Base-by-base conservation (phyloP, 2,329 filamentous ascomycete genomes). In the Cladophialophora exuberans region DNA sequence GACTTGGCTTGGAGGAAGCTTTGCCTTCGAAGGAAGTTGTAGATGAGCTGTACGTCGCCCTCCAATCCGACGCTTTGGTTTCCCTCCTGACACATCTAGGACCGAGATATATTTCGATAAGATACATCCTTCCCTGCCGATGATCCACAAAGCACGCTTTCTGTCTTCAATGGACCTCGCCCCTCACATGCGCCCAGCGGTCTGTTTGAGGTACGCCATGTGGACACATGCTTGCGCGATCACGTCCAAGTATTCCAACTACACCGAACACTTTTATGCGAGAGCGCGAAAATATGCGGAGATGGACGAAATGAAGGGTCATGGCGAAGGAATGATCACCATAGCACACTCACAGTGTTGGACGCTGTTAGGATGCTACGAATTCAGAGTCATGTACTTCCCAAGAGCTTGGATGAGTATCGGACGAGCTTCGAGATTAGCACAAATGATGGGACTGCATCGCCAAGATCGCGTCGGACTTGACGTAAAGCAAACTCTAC, bases 311-410 rank as follows among this genome's bases (percentile, higher is more conserved):
- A 86, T 97, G 78, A 94, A 89, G 69, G 92, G 93, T 3, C 91
- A 93, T 63, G 94, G 94, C 49, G 93, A 97, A 71, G 82, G 86
- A 62, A 88, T 95, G 69, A 88, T 97, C 62, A 93, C 88, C 1
- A 79, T 97, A 25, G 86, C 87, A 13, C 90, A 96, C 70, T 89
- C 87, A 46, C 94, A 99, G 70, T 84, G 89, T 1, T 95, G 95
- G 80, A 78, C 85, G 22, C 76, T 97, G 17, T 79, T 95, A 43
- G 83, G 86, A 4, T 85, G 83, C 0, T 97, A 96, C 66, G 94
- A 99, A 71, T 97, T 97, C 78, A 96, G 93, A 74, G 88, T 89
- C 81, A 96, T 97, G 89, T 95, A 91, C 70, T 97, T 97, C 65
- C 93, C 94, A 1, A 80, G 94, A 62, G 94, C 94, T 1, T 97